Percentiles rank a stretch among this genome's conserved stretches.
phyloP scores from a whole-genome alignment of 1,284 basidiomycete genomes.

The Austroboletus niveus region DNA sequence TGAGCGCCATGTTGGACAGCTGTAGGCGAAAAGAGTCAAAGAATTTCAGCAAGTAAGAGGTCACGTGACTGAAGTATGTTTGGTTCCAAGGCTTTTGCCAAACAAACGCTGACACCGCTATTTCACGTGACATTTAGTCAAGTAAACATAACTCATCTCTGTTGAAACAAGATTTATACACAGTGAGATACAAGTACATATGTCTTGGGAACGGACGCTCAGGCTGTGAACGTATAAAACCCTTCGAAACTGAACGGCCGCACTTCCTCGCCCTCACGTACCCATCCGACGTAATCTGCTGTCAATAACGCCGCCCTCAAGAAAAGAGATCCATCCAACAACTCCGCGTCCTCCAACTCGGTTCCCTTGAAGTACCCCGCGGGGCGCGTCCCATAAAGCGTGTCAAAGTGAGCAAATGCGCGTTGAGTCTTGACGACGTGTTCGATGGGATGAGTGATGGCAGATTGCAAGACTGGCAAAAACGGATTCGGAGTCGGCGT shows the following conservation, averaged over 20 bases:
- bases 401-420: slow-evolving; percentile 31
- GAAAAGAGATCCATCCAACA: slow-evolving; percentile 35
- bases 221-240: slow-evolving; percentile 3
- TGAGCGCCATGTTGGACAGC: slow-evolving; percentile 7
- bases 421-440: slow-evolving; percentile 34
- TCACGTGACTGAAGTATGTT: slow-evolving; percentile 12
- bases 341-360: slow-evolving; percentile 34
- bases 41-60: neutral
- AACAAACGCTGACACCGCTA: slow-evolving; percentile 9
- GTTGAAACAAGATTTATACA: too few relatives aligned
- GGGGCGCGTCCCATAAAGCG: slow-evolving; percentile 28
- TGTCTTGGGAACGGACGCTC: too few relatives aligned
- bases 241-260: slow-evolving; percentile 13
- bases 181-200: too few relatives aligned
- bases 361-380: slow-evolving; percentile 36
- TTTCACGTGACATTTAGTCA: too few relatives aligned
- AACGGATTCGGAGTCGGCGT: slow-evolving; percentile 30
- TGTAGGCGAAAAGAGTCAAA: neutral
- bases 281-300: slow-evolving; percentile 32
- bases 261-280: slow-evolving; percentile 27
- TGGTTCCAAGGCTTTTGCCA: slow-evolving; percentile 21
- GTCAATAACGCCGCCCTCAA: slow-evolving; percentile 30
- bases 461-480: slow-evolving; percentile 33
- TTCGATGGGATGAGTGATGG: slow-evolving; percentile 31
- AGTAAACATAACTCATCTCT: too few relatives aligned